Conservation (phyloP, 116 monocot genomes). For the Iris pallida region DNA sequence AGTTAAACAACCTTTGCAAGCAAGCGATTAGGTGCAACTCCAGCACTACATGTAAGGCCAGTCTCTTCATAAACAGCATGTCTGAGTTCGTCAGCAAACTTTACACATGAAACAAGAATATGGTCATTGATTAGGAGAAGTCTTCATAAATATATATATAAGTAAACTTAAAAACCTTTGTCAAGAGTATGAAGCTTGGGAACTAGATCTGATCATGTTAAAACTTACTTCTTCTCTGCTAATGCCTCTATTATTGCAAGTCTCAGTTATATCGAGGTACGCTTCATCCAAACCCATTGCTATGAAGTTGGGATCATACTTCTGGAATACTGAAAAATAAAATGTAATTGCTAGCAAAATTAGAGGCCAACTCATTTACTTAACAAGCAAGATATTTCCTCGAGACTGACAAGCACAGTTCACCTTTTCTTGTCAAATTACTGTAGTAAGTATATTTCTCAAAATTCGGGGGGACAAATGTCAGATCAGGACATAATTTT, state of each 20-base stretch:
- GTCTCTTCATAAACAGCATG: conserved; percentile 75
- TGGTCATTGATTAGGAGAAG: not conserved
- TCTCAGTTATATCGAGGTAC: conserved; percentile 76
- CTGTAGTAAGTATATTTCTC: conserved; percentile 86
- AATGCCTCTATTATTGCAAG: conserved; percentile 57
- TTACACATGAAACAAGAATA: conserved; percentile 14
- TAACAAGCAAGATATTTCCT: conserved; percentile 3
- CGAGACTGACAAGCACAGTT: conserved; percentile 8
- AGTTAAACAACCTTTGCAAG: conserved; percentile 73
- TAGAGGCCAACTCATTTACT: not conserved
- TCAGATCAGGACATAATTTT: conserved; percentile 81
- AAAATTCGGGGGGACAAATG: conserved; percentile 86
- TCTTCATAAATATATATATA: not conserved
- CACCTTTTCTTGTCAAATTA: conserved; percentile 89
- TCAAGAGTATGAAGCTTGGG: conserved; percentile 3
- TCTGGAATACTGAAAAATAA: conserved; percentile 54
- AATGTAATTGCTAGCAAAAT: too few species aligned
- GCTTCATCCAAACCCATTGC: conserved; percentile 96
- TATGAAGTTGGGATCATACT: conserved; percentile 84
- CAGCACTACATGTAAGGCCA: conserved; percentile 93
- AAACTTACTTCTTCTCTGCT: conserved; percentile 63
- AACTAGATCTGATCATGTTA: not conserved
- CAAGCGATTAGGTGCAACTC: conserved; percentile 91
- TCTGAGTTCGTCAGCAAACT: conserved; percentile 85
- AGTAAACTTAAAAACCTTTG: not conserved